Base-by-base conservation (phyloP, 2,329 filamentous ascomycete genomes). In the Microdochium bolleyi region DNA sequence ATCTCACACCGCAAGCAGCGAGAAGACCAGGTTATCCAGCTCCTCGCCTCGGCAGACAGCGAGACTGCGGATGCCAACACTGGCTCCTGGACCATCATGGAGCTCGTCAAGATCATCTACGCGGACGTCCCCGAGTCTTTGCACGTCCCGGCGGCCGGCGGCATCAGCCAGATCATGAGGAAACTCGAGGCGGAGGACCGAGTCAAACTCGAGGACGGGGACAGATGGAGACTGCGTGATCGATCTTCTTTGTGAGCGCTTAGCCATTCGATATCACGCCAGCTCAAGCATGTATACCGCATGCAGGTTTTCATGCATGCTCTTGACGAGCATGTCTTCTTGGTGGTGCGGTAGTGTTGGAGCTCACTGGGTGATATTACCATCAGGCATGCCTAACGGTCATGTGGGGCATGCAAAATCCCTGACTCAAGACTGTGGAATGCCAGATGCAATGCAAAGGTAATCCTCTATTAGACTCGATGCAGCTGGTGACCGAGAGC, bases 71-170 rank as follows among this genome's bases (percentile, higher is more conserved):
- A 49, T 3, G 64, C 63, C 62, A 64, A 67, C 48, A 58, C 55
- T 14, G 57, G 67, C 2, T 66, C 68, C 0, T 90, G 87, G 88
- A 82, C 79, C 7, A 77, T 83, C 9, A 85, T 90, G 79, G 89
- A 92, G 54, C 75, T 97, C 57, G 92, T 96, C n/a, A 88, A 87
- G 68, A 73, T 88, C 30, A 89, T 99, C 32, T 99, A 99, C 67
- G 79, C 77, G 51, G 84, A 89, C 61, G 85, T 95, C 22, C 85
- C 88, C 0, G 83, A 88, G 65, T 82, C 77, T 61, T 73, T 97
- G 58, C 88, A 92, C 68, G 64, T 77, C 11, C 85, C 92, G 9
- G 94, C 94, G 0, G 83, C 88, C 56, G 77, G 79, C 41, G 91
- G 92, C 1, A 75, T 96, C 7, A 56, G 85, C 56, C 88, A 92